These are phyloP conservation scores for Histomonas meleagridis DNA, from an alignment of 208 protist species.

Conservation along the genomic window DNA sequence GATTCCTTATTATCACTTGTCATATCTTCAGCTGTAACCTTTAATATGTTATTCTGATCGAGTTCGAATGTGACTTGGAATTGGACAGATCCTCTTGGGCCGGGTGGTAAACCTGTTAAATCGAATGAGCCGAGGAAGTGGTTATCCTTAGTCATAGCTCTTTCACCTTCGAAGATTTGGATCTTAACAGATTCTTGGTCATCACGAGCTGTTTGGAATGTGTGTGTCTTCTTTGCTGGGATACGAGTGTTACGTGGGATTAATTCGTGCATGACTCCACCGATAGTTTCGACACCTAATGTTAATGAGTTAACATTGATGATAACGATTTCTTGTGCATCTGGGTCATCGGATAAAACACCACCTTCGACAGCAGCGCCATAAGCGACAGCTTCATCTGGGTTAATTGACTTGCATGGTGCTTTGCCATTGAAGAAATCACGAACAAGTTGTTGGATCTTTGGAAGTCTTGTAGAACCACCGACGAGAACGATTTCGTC, in stretches of 20 bases:
- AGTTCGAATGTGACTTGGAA: constrained; percentile 96
- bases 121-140: constrained; percentile 89
- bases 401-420: constrained; percentile 61
- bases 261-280: constrained; percentile 75
- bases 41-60: constrained; percentile 89
- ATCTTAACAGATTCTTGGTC: constrained; percentile 93
- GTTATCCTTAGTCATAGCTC: constrained; percentile 85
- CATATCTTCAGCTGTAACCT: constrained; percentile 82
- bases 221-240: constrained; percentile 61
- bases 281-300: constrained; percentile 55
- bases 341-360: constrained; percentile 76
- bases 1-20: constrained; percentile 46
- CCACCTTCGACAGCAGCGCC: constrained; percentile 80
- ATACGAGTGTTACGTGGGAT: constrained; percentile 64
- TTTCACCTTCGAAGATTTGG: constrained; percentile 96
- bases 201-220: constrained; percentile 83
- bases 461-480: constrained; percentile 80
- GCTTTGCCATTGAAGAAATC: constrained; percentile 83
- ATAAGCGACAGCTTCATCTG: constrained; percentile 66
- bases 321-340: constrained; percentile 53
- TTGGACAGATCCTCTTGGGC: constrained; percentile 55
- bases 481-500: constrained; percentile 72
- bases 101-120: constrained; percentile 66
- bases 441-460: constrained; percentile 80
- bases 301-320: constrained; percentile 54